These are phyloP conservation scores for Cystobasidium sp. DNA, from an alignment of 1,284 basidiomycete genomes.

Conservation along the genomic window DNA sequence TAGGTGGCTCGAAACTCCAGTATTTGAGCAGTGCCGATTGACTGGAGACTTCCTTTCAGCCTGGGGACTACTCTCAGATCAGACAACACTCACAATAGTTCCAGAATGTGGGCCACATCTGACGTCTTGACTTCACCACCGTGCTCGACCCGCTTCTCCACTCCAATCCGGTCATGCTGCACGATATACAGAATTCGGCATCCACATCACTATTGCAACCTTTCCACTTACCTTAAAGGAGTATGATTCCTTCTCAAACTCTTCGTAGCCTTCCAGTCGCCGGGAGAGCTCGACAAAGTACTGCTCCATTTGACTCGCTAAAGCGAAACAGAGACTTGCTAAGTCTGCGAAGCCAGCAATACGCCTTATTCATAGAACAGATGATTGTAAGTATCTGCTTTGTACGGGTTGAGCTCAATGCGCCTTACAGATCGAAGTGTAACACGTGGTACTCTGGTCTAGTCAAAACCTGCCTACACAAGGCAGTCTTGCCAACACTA, in stretches of 20 bases:
- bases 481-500: slow-evolving; percentile 75
- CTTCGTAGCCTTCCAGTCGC: slow-evolving; percentile 69
- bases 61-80: too few relatives aligned
- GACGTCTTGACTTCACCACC: slow-evolving; percentile 66
- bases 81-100: slow-evolving; percentile 64
- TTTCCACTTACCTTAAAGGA: slow-evolving; percentile 64
- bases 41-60: slow-evolving; percentile 19
- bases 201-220: background rate
- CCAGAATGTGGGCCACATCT: slow-evolving; percentile 79
- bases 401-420: background rate
- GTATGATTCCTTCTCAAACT: slow-evolving; percentile 73
- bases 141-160: slow-evolving; percentile 67
- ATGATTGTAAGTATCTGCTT: background rate
- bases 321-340: slow-evolving; percentile 70
- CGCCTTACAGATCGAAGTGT: slow-evolving; percentile 69
- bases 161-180: slow-evolving; percentile 70
- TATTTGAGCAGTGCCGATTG: slow-evolving; percentile 67
- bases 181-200: background rate
- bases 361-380: slow-evolving; percentile 54
- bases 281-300: slow-evolving; percentile 70
- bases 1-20: slow-evolving; percentile 58
- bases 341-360: slow-evolving; percentile 82
- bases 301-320: slow-evolving; percentile 77
- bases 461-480: slow-evolving; percentile 74
- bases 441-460: slow-evolving; percentile 70